A percentile compares a stretch with the other conserved stretches of the same genome.
Conservation (phyloP, 2,329 filamentous ascomycete genomes). For the Ophiocordyceps camponoti-saundersi region DNA sequence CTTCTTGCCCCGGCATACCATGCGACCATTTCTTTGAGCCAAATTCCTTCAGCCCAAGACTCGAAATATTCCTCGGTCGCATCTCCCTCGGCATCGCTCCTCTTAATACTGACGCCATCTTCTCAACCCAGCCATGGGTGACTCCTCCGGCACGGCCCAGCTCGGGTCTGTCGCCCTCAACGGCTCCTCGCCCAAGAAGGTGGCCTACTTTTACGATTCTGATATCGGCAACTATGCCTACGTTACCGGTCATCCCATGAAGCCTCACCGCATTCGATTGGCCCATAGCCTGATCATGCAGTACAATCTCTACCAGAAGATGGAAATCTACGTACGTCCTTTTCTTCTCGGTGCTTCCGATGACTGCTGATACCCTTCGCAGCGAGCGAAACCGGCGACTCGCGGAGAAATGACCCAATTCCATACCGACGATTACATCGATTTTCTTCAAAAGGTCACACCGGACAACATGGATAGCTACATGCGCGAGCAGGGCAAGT, state of each 20-base stretch:
- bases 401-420: constrained; percentile 86
- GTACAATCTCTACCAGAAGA: constrained; percentile 88
- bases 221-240: constrained; percentile 98
- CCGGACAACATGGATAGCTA: constrained; percentile 97
- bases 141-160: constrained; percentile 16
- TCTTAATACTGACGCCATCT: not conserved
- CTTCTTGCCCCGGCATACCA: not conserved
- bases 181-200: constrained; percentile 48
- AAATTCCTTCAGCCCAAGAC: too few species aligned
- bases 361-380: constrained; percentile 1
- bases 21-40: not conserved
- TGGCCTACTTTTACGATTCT: constrained; percentile 96
- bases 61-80: too few species aligned
- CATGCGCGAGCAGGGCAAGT: constrained; percentile 76
- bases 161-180: constrained; percentile 30
- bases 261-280: constrained; percentile 86
- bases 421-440: constrained; percentile 88
- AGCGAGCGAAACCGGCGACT: constrained; percentile 76
- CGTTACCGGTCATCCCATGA: constrained; percentile 94
- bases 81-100: not conserved
- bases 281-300: constrained; percentile 94
- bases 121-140: constrained; percentile 15
- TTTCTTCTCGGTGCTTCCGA: not conserved
- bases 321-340: constrained; percentile 78
- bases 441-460: constrained; percentile 87